Conservation (phyloP, 768 basidiomycete genomes). For the Boletus sp. region DNA sequence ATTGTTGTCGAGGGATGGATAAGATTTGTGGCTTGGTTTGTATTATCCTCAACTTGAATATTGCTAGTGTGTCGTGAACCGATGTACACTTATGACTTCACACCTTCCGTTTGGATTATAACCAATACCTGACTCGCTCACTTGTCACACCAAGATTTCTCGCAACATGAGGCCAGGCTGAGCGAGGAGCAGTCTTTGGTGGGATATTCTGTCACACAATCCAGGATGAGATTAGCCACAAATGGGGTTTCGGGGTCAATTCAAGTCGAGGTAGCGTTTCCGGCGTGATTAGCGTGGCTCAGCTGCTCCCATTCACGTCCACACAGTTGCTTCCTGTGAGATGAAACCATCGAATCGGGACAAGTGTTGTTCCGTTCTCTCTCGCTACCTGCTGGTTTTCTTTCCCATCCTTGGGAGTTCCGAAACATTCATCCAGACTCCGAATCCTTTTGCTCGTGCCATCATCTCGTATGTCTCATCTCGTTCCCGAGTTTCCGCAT, state of each 20-base stretch:
- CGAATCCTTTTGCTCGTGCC: not conserved
- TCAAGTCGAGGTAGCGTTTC: not conserved
- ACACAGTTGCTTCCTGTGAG: constrained; percentile 8
- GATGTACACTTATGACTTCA: not conserved
- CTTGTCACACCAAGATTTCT: not conserved
- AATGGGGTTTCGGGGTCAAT: not conserved
- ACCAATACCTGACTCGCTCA: not conserved
- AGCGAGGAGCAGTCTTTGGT: not conserved
- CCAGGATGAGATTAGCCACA: not conserved
- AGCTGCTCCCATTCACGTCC: not conserved
- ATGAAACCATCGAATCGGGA: constrained; percentile 5
- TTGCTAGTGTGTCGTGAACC: too few relatives aligned
- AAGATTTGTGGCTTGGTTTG: not conserved
- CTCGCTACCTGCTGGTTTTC: not conserved
- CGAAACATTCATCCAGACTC: not conserved
- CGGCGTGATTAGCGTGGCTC: not conserved
- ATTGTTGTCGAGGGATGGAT: not conserved
- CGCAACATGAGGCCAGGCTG: not conserved
- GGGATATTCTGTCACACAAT: not conserved
- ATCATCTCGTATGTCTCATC: not conserved
- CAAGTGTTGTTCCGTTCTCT: not conserved
- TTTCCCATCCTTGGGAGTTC: constrained; percentile 11
- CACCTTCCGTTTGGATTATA: not conserved
- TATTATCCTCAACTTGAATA: too few relatives aligned
- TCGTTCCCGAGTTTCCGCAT: not conserved